phyloP scores from a whole-genome alignment of 1,284 basidiomycete genomes.

The Leccinum variabile region DNA sequence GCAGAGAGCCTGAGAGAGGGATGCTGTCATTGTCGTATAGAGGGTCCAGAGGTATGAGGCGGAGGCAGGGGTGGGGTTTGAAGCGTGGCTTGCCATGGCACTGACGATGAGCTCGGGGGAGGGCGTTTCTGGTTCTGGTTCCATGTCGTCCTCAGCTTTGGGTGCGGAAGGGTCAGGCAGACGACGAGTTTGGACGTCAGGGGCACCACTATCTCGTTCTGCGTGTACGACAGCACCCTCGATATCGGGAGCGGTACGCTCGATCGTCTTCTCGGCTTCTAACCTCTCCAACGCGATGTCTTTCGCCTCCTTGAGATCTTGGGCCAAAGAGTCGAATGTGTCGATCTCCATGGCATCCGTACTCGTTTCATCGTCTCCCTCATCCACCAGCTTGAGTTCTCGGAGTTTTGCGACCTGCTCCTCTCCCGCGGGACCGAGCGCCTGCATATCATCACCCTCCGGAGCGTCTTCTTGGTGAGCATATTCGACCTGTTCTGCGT shows the following conservation, averaged over 20 bases:
- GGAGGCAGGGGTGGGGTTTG: slow-evolving; percentile 38
- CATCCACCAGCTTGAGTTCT: slow-evolving; percentile 76
- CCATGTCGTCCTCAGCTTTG: slow-evolving; percentile 35
- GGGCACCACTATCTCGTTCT: slow-evolving; percentile 29
- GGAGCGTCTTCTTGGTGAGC: slow-evolving; percentile 50
- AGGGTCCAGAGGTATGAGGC: slow-evolving; percentile 81
- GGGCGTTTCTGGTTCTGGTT: slow-evolving; percentile 36
- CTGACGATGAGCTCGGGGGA: slow-evolving; percentile 51
- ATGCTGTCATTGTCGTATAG: slow-evolving; percentile 88
- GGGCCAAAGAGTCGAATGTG: slow-evolving; percentile 20
- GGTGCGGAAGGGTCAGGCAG: slow-evolving; percentile 26
- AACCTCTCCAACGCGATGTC: slow-evolving; percentile 32
- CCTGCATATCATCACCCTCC: slow-evolving; percentile 81
- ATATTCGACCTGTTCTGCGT: slow-evolving; percentile 74
- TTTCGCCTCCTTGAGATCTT: slow-evolving; percentile 30
- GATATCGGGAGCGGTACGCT: slow-evolving; percentile 37
- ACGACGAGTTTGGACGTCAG: slow-evolving; percentile 13
- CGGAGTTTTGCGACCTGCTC: slow-evolving; percentile 83
- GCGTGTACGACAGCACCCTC: slow-evolving; percentile 51
- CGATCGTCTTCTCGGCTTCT: slow-evolving; percentile 35
- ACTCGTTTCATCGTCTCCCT: slow-evolving; percentile 40
- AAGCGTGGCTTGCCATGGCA: slow-evolving; percentile 50
- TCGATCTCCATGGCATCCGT: slow-evolving; percentile 52
- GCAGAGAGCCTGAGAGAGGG: slow-evolving; percentile 75
- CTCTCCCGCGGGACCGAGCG: slow-evolving; percentile 83